phyloP scores from a whole-genome alignment of 2,329 filamentous ascomycete species.

The Talaromyces rugulosus region DNA sequence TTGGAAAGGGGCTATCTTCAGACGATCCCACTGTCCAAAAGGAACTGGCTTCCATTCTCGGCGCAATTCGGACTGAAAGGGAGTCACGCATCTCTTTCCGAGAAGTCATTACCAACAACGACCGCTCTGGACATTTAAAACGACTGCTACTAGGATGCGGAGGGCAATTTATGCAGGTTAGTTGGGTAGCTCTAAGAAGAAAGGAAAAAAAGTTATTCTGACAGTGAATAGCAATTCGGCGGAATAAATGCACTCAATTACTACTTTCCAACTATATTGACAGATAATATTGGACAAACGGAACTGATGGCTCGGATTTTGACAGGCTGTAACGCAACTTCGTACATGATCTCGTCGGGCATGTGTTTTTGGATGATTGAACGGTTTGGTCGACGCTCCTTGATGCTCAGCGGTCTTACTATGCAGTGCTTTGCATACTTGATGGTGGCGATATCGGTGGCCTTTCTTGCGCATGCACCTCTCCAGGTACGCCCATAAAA shows the following conservation, averaged over 20 bases:
- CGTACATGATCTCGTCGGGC: constrained; percentile 19
- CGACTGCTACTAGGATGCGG: constrained; percentile 21
- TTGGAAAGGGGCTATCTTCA: constrained; percentile 18
- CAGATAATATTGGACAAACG: constrained; percentile 13
- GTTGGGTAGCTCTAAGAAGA: background rate
- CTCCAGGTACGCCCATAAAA: background rate
- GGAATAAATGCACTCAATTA: constrained; percentile 42
- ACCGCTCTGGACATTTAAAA: constrained; percentile 20
- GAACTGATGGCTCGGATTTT: constrained; percentile 16
- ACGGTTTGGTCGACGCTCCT: constrained; percentile 18
- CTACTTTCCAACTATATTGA: constrained; percentile 38
- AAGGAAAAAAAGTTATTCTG: background rate
- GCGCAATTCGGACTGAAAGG: background rate
- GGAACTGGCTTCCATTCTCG: background rate
- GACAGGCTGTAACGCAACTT: constrained; percentile 19
- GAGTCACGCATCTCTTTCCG: background rate
- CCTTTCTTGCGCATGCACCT: constrained; percentile 13
- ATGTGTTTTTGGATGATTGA: constrained; percentile 22
- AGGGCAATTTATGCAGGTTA: constrained; percentile 28
- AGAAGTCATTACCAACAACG: constrained; percentile 29
- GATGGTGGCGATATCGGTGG: constrained; percentile 19
- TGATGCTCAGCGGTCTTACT: constrained; percentile 18
- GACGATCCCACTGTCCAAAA: background rate
- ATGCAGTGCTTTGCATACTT: constrained; percentile 20
- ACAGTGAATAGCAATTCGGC: constrained; percentile 29